A percentile compares a stretch with the other conserved stretches of the same genome.
Evolutionary conservation across 352 stramenopile genomes (phyloP).

Genomic region (Pythium phragmitis): DNA sequence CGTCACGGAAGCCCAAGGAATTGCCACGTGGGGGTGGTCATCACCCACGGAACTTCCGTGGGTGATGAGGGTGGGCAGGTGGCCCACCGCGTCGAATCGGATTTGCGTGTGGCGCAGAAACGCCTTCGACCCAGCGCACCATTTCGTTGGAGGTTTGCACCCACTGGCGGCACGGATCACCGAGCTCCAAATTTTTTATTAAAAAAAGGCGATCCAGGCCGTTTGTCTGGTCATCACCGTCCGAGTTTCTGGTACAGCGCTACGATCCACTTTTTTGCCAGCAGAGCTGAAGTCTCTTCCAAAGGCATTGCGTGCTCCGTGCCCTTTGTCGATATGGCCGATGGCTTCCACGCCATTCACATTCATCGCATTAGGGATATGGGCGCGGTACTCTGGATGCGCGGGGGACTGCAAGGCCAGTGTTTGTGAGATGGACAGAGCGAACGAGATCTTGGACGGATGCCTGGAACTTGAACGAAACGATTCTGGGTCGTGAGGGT

Average conservation of each 20-base stretch:
- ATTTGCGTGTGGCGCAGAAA: slow-evolving; percentile 28
- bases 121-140: slow-evolving; percentile 25
- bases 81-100: slow-evolving; percentile 18
- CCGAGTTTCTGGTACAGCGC: slow-evolving; percentile 45
- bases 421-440: neutral
- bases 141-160: slow-evolving; percentile 18
- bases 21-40: too few relatives aligned
- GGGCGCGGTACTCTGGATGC: neutral
- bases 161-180: slow-evolving; percentile 48
- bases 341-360: neutral
- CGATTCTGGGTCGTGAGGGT: too few relatives aligned
- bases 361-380: neutral
- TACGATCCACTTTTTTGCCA: slow-evolving; percentile 19
- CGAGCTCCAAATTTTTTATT: too few relatives aligned
- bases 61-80: slow-evolving; percentile 8
- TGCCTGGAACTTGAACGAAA: neutral
- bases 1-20: too few relatives aligned
- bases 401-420: neutral
- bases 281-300: neutral
- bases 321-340: neutral
- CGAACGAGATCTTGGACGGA: neutral
- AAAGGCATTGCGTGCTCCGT: neutral
- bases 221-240: slow-evolving; percentile 58
- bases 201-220: too few relatives aligned
- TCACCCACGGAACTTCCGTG: too few relatives aligned